phyloP scores from a whole-genome alignment of 257 asterid genomes.

The Gynochthodes officinalis region DNA sequence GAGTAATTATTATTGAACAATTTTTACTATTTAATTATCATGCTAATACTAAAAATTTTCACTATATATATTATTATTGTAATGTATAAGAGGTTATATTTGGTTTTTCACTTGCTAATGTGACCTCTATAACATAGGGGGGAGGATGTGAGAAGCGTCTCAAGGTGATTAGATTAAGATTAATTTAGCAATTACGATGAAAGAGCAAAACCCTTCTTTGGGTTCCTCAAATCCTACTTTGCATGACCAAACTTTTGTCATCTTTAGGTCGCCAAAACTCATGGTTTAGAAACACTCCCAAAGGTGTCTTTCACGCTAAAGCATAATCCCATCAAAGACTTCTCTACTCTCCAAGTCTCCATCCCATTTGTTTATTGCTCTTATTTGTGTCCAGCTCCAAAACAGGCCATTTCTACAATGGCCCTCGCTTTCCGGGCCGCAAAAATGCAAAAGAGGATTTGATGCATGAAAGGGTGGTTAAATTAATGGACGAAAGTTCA shows the following conservation, averaged over 20 bases:
- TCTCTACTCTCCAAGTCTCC: background rate
- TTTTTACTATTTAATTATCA: too few relatives aligned
- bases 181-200: conserved; percentile 1
- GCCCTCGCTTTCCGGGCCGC: conserved; percentile 30
- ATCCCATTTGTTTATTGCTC: conserved; percentile 10
- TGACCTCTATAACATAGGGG: background rate
- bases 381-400: background rate
- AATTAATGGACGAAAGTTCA: conserved; percentile 19
- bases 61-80: too few relatives aligned
- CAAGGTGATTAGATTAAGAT: background rate
- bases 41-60: too few relatives aligned
- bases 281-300: background rate
- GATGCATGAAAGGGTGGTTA: conserved; percentile 9
- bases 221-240: conserved; percentile 32
- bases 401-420: conserved; percentile 15
- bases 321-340: background rate
- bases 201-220: conserved; percentile 8
- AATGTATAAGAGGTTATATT: too few relatives aligned
- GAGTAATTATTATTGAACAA: too few relatives aligned
- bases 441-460: conserved; percentile 15
- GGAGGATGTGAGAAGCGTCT: background rate
- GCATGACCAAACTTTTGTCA: conserved; percentile 42
- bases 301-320: conserved; percentile 27
- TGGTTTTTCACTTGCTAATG: background rate
- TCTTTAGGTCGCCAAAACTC: conserved; percentile 46